Evolutionary conservation across 208 protist species (phyloP), one percentile per base, ranked within the genome.

Genomic region (Crithidia sp.): DNA sequence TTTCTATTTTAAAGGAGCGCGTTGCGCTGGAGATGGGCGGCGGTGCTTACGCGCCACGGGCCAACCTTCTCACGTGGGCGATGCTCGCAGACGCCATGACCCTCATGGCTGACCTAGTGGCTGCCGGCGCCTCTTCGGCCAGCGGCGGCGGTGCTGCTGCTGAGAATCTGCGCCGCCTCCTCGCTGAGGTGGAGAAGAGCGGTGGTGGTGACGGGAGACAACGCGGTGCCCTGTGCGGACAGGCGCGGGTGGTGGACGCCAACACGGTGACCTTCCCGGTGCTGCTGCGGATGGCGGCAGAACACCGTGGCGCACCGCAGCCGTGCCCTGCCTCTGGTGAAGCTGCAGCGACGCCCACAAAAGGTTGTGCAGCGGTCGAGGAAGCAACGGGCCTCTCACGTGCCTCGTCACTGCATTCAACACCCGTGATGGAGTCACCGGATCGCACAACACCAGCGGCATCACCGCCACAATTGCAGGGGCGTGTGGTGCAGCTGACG

Each of bases 61-160:
- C 67, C 37, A 43, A 58, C n/a, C 43, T 79, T 17, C 19, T 79
- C 53, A 79, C 67, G 19, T 79, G 74, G 74, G 66, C 74, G 10
- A 79, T 74, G 67, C 14, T 79, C 28, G 66, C 67, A 13, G 74
- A 79, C n/a, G 74, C 74, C 2, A 74, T 79, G 67, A 64, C 74
- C 37, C 39, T 61, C 47, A 28, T 72, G 54, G 74, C 49, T 1
- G 74, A 79, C 40, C 44, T 74, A 13, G 5, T 63, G 13, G 57
- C 49, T 28, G 52, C 63, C 16, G 4, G 54, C 14, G 16, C 5
- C 43, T 14, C 12, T 5, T n/a, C 8, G 17, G 13, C n/a, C 55
- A 44, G 5, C 12, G 17, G 49, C 41, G 19, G 12, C 9, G 19
- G 50, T 52, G 41, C 10, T 53, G 19, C 17, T 40, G 59, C 52